Conservation (phyloP, 768 basidiomycete genomes). For the Rhodocollybia butyracea region DNA sequence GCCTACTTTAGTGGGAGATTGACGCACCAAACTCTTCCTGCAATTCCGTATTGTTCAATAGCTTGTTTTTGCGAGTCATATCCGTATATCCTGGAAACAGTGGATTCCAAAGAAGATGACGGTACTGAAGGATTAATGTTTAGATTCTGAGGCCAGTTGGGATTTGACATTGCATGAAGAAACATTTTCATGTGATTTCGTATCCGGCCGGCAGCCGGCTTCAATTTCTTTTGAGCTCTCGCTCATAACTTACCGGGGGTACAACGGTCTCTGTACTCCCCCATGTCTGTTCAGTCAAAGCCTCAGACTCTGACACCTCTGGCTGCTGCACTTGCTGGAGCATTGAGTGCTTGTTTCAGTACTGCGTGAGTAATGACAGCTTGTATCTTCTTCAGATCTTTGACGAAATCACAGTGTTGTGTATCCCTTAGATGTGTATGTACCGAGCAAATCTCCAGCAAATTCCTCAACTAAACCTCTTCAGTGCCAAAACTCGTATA, state of each 20-base stretch:
- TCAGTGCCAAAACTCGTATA: constrained; percentile 90
- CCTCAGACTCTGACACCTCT: constrained; percentile 78
- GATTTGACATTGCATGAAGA: constrained; percentile 20
- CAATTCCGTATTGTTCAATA: constrained; percentile 76
- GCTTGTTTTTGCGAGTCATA: constrained; percentile 43
- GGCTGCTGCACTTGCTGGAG: constrained; percentile 88
- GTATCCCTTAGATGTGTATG: constrained; percentile 94
- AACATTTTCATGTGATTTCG: no score
- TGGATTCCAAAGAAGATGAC: constrained; percentile 20
- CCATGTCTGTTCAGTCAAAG: constrained; percentile 52
- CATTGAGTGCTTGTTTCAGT: constrained; percentile 89
- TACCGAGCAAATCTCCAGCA: constrained; percentile 8
- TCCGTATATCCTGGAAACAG: constrained; percentile 2
- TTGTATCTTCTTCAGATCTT: neutral
- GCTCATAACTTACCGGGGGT: constrained; percentile 9
- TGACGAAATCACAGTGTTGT: constrained; percentile 56
- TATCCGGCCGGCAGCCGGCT: no score
- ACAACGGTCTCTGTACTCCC: constrained; percentile 16
- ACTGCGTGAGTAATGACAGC: constrained; percentile 67
- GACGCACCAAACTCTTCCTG: constrained; percentile 77
- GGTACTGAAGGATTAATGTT: constrained; percentile 29
- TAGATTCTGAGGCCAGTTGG: constrained; percentile 39
- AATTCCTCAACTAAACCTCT: constrained; percentile 9
- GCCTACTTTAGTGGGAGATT: constrained; percentile 19
- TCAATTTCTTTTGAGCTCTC: neutral